These are phyloP conservation scores for Mycena venus DNA, from an alignment of 768 basidiomycete genomes.

Conservation along the genomic window DNA sequence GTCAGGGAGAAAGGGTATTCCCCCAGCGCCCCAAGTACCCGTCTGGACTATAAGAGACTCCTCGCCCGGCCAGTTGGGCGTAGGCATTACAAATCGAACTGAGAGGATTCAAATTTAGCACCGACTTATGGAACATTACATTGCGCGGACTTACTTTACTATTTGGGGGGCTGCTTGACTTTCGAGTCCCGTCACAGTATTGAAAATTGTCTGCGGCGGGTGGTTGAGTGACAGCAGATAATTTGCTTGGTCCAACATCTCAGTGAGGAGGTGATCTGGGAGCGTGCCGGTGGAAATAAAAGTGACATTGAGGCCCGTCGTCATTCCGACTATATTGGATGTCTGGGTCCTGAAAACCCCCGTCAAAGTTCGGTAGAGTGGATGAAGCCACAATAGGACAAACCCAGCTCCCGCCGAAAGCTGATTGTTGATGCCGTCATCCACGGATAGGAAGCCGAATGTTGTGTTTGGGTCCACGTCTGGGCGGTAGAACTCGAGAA, in stretches of 20 bases:
- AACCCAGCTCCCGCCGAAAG: not conserved
- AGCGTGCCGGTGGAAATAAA: not conserved
- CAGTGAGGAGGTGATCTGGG: not conserved
- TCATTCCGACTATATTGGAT: not conserved
- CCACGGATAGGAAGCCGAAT: not conserved
- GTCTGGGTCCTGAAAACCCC: not conserved
- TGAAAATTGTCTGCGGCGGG: not conserved
- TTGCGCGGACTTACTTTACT: not conserved
- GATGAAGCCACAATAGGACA: not conserved
- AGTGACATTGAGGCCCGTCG: not conserved
- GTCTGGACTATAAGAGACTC: not conserved
- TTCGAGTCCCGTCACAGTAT: not conserved
- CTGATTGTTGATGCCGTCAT: constrained; percentile 4
- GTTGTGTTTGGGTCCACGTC: constrained; percentile 7
- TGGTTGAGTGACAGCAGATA: not conserved
- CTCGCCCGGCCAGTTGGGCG: not conserved
- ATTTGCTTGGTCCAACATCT: not conserved
- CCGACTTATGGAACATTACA: not conserved
- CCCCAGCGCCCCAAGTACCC: not conserved
- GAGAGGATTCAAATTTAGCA: too few species aligned
- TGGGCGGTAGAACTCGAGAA: not conserved
- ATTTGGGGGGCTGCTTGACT: not conserved
- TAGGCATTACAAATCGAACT: constrained; percentile 12
- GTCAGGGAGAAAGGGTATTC: not conserved
- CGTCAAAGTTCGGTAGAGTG: too few species aligned